Conservation (phyloP, 2,329 filamentous ascomycete species). For the Exophiala lecanii-corni region DNA sequence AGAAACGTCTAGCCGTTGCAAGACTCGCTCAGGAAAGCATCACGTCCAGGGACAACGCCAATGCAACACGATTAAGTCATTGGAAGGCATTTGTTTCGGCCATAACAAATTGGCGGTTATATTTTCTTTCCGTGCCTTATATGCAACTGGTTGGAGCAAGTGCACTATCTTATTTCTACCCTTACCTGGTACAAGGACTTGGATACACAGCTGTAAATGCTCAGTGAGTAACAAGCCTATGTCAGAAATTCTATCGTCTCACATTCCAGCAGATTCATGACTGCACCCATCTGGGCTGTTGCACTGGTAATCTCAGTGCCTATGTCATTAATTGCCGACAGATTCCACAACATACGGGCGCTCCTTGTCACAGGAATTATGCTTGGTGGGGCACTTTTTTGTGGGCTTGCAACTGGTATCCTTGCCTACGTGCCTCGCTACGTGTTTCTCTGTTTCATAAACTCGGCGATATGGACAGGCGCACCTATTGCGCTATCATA, state of each 20-base stretch:
- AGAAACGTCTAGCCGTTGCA: conserved; percentile 61
- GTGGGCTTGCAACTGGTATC: conserved; percentile 1
- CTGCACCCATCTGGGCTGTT: conserved; percentile 72
- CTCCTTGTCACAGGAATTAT: not conserved
- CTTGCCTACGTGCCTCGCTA: conserved; percentile 1
- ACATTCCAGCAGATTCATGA: conserved; percentile 44
- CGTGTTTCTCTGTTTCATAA: conserved; percentile 6
- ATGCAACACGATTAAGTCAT: conserved; percentile 13
- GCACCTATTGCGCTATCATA: not conserved
- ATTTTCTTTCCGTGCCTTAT: conserved; percentile 29
- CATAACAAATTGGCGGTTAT: not conserved
- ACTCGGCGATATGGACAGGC: not conserved
- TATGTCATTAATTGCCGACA: not conserved
- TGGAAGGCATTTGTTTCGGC: conserved; percentile 13
- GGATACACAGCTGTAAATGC: conserved; percentile 31
- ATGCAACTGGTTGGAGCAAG: conserved; percentile 2
- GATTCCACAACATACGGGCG: not conserved
- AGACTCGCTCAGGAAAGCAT: conserved; percentile 32
- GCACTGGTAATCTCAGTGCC: conserved; percentile 53
- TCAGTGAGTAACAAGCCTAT: conserved; percentile 50
- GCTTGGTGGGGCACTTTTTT: not conserved
- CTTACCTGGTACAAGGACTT: conserved; percentile 22
- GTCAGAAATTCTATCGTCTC: not conserved
- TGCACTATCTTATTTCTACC: conserved; percentile 32
- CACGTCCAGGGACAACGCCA: not conserved